These are phyloP conservation scores for Tausonia pullulans DNA, from an alignment of 1,284 basidiomycete species.

Conservation along the genomic window DNA sequence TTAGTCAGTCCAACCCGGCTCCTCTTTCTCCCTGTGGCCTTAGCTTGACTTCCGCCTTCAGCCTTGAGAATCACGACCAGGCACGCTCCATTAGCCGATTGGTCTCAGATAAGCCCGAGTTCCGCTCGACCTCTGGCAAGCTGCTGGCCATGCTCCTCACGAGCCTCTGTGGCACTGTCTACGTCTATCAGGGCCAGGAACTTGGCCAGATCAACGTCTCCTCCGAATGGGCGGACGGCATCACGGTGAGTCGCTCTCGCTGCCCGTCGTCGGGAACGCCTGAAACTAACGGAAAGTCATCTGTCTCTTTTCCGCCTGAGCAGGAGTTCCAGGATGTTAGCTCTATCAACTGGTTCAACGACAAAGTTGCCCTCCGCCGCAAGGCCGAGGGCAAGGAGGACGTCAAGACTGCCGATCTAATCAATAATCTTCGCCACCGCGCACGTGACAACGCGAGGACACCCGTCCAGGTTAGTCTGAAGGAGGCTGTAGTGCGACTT, in stretches of 20 bases:
- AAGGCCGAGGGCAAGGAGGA: conserved; percentile 14
- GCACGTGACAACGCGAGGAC: conserved; percentile 12
- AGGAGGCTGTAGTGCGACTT: no score
- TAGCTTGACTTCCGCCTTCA: not conserved
- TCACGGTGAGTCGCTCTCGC: no score
- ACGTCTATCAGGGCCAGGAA: conserved; percentile 63
- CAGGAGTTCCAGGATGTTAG: no score
- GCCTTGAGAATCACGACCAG: conserved; percentile 43
- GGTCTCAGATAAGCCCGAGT: conserved; percentile 48
- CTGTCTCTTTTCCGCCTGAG: no score
- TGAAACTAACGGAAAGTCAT: no score
- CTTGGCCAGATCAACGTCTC: conserved; percentile 60
- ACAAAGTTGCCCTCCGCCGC: not conserved
- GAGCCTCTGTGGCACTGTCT: conserved; percentile 54
- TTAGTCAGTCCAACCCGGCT: conserved; percentile 19
- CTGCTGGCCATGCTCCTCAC: conserved; percentile 52
- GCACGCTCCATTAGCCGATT: conserved; percentile 53
- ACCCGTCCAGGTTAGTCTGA: conserved; percentile 7
- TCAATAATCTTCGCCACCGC: conserved; percentile 34
- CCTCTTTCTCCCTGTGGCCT: no score
- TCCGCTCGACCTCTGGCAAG: conserved; percentile 49
- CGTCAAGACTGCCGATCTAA: conserved; percentile 16
- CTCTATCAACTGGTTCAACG: not conserved
- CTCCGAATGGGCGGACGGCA: no score
- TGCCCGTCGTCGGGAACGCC: no score